phyloP scores from a whole-genome alignment of 2,329 filamentous ascomycete genomes.

The Gaeumannomyces tritici region DNA sequence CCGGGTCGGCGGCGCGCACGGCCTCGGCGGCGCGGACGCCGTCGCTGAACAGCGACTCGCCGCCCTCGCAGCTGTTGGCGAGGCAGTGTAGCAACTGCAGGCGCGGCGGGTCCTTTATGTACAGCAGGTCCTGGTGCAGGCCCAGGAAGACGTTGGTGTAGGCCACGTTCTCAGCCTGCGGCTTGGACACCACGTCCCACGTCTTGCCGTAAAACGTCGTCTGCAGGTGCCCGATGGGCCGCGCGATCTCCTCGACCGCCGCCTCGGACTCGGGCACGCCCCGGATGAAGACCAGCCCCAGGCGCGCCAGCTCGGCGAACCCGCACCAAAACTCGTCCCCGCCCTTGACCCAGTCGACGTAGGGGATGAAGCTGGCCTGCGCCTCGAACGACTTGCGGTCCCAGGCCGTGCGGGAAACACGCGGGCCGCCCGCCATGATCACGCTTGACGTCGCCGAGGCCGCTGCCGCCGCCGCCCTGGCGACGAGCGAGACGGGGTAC shows the following conservation, averaged over 20 bases:
- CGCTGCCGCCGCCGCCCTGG: slow-evolving; percentile 13
- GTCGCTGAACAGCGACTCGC: slow-evolving; percentile 81
- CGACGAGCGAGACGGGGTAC: slow-evolving; percentile 5
- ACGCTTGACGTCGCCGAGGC: slow-evolving; percentile 4
- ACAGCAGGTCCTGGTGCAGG: slow-evolving; percentile 89
- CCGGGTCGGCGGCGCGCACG: slow-evolving; percentile 18
- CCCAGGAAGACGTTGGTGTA: slow-evolving; percentile 76
- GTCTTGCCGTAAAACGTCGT: slow-evolving; percentile 87
- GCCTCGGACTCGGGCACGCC: slow-evolving; percentile 60
- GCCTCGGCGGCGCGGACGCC: slow-evolving; percentile 49
- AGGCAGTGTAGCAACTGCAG: slow-evolving; percentile 88
- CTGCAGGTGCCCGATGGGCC: slow-evolving; percentile 66
- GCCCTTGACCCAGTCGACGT: slow-evolving; percentile 58
- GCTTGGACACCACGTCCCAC: slow-evolving; percentile 80
- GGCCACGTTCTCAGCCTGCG: slow-evolving; percentile 81
- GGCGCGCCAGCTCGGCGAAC: slow-evolving; percentile 50
- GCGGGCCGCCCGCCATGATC: slow-evolving; percentile 7
- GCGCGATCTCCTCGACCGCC: slow-evolving; percentile 58
- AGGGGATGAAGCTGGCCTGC: slow-evolving; percentile 47
- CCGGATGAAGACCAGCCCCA: slow-evolving; percentile 70
- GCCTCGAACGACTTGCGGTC: slow-evolving; percentile 23
- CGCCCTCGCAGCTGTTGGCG: slow-evolving; percentile 68
- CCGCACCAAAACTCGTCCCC: slow-evolving; percentile 49
- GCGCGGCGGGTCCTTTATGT: slow-evolving; percentile 68
- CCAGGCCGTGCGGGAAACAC: slow-evolving; percentile 26